Conservation (phyloP, 768 basidiomycete genomes). For the Ramaria sp. region DNA sequence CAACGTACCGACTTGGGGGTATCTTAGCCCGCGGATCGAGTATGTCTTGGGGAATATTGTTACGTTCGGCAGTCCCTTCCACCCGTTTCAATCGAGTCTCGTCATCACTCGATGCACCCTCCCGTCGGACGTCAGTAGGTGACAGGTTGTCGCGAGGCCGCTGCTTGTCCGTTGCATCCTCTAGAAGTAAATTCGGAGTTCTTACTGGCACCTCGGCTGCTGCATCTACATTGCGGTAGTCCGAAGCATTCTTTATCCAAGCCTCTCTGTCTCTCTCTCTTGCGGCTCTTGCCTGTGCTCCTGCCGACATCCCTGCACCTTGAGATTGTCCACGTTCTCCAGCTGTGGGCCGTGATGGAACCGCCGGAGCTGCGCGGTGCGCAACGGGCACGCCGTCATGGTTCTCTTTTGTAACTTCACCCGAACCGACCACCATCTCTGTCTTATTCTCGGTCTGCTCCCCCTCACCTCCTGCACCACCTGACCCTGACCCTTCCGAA, state of each 20-base stretch:
- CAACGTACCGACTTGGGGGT: not conserved
- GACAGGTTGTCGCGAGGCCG: not conserved
- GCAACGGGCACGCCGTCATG: conserved; percentile 1
- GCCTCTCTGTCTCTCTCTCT: not conserved
- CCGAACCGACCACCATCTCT: not conserved
- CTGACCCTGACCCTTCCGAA: not conserved
- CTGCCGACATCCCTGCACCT: not conserved
- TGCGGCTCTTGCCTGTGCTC: not conserved
- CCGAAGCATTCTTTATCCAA: not conserved
- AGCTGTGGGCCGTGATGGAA: not conserved
- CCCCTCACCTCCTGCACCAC: not conserved
- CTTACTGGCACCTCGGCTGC: not conserved
- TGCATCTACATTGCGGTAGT: no score
- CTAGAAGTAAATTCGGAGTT: not conserved
- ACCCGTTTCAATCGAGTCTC: conserved; percentile 16
- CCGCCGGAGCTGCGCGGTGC: not conserved
- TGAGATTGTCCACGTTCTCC: not conserved
- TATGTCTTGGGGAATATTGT: not conserved
- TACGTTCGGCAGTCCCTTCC: not conserved
- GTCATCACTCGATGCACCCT: conserved; percentile 13
- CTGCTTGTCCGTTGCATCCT: not conserved
- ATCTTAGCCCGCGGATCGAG: conserved; percentile 1
- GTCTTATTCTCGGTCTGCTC: not conserved
- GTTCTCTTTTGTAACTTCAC: not conserved
- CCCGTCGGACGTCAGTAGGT: conserved; percentile 9